Evolutionary conservation across 2,329 filamentous ascomycete genomes (phyloP), one percentile per base, ranked within the genome.

Genomic region (Paracamarosporium sp.): DNA sequence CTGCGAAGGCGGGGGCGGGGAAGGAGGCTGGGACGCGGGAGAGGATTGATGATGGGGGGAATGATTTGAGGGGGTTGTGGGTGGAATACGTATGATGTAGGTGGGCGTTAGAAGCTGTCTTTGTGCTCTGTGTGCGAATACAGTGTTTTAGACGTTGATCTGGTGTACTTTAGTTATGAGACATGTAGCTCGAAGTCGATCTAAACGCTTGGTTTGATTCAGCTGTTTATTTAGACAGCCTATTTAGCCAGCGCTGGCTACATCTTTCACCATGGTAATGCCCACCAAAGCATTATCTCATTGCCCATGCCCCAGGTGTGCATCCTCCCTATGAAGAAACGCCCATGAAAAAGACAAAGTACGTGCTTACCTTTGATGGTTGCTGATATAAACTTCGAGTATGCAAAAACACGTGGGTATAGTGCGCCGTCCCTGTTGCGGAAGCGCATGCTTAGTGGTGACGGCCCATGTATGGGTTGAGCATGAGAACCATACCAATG

Each of bases 401-500:
- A 27, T 51, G 48, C 27, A n/a, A 54, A 41, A 47, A 43, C 38
- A 27, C 38, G 48, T 36, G 69, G 64, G 69, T 72, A 70, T 71
- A 58, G 43, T 63, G 66, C 65, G 68, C 67, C 68, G 66, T 51
- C 62, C 46, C 54, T 60, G 27, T 51, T 51, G 56, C 58, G 63
- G 62, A 56, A 40, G 56, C 48, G 57, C 53, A 62, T 60, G 59
- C 59, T 69, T 69, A 70, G 67, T 61, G 47, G 55, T 17, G 36
- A 50, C 50, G 50, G 54, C 53, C 52, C 63, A 53, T 35, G 9
- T 50, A 31, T 41, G 47, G 46, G 58, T 28, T 43, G 52, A 56
- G 47, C 56, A 57, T 47, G 57, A 55, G 28, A 40, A 56, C 58
- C 68, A 66, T 72, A 70, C 70, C 67, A 43, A 66, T 68, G 61